Evolutionary conservation across 768 basidiomycete species (phyloP), one percentile per base, ranked within the genome.

Genomic region (Calocera viscosa): DNA sequence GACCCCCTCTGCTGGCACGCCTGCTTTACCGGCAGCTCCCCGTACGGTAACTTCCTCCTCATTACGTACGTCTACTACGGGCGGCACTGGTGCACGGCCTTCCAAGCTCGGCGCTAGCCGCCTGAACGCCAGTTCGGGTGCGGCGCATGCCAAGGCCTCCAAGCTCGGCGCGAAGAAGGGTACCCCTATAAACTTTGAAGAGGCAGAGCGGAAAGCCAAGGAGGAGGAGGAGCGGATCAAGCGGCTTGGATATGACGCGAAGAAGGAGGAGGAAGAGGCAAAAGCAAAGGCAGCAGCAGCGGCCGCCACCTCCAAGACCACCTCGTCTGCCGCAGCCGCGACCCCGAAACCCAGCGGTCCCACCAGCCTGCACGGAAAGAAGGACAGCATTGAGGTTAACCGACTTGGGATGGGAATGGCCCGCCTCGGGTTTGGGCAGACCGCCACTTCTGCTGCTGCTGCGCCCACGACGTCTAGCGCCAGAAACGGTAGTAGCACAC

Each of bases 151-250:
- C 26, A 71, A 72, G 0, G 67, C 77, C 0, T 75, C 79, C 7
- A 72, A 76, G 3, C 82, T 94, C 1, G 94, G 95, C 16, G 96
- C 94, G 10, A 88, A 89, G 74, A 94, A 92, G 75, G 84, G 92
- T 0, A 86, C 84, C 7, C 83, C 89, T 0, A 86, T 97, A 70
- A 87, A 97, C 77, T 99, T 99, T 74, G 96, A 89, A 22, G 92
- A 92, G 71, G 96, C 93, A 0, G 94, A 98, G 75, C 81, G 88
- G 32, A 89, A 88, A 71, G 96, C 96, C 0, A 74, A 83, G 30
- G 94, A 93, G 72, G 96, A 98, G 75, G 94, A 92, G 28, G 94
- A 94, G 76, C 82, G 93, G 67, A 84, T 94, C 75, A 89, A 90
- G 75, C 86, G 94, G 71, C 82, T 96, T 19, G 95, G 94, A 0